phyloP scores from a whole-genome alignment of 129 eudicot genomes.

The Deinandra increscens region DNA sequence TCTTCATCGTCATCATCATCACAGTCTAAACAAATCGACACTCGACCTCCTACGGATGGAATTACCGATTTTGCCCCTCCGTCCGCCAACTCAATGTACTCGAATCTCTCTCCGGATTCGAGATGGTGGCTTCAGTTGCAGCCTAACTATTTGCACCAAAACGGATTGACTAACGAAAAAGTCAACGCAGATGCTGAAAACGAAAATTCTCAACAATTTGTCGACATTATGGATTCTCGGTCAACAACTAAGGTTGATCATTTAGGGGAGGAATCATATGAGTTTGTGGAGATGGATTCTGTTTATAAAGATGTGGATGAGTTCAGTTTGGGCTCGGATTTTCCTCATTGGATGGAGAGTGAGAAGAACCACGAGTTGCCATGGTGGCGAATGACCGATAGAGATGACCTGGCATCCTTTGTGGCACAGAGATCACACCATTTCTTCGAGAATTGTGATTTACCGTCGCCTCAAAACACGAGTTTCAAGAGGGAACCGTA shows the following conservation, averaged over 20 bases:
- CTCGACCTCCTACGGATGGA: conserved; percentile 40
- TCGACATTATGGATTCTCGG: conserved; percentile 42
- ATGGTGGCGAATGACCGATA: conserved; percentile 90
- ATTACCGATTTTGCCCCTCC: conserved; percentile 45
- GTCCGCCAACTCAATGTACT: conserved; percentile 39
- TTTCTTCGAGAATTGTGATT: conserved; percentile 84
- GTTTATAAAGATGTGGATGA: conserved; percentile 44
- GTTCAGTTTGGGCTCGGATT: conserved; percentile 43
- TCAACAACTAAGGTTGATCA: conserved; percentile 37
- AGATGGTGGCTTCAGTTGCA: conserved; percentile 90
- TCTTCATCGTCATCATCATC: conserved; percentile 38
- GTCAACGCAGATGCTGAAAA: conserved; percentile 32
- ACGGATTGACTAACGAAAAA: conserved; percentile 39
- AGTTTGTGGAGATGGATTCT: conserved; percentile 49
- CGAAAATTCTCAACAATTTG: conserved; percentile 31
- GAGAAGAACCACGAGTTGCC: conserved; percentile 50
- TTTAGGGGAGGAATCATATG: conserved; percentile 43
- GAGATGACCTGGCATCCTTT: conserved; percentile 67
- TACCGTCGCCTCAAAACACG: conserved; percentile 61
- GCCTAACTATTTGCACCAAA: conserved; percentile 55
- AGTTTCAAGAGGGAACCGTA: conserved; percentile 30
- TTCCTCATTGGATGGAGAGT: conserved; percentile 54
- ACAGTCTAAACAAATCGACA: conserved; percentile 45
- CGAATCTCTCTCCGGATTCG: conserved; percentile 57
- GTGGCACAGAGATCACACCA: conserved; percentile 71